Evolutionary conservation across 2,329 filamentous ascomycete genomes (phyloP), one percentile per base, ranked within the genome.

Genomic region (Claviceps monticola): DNA sequence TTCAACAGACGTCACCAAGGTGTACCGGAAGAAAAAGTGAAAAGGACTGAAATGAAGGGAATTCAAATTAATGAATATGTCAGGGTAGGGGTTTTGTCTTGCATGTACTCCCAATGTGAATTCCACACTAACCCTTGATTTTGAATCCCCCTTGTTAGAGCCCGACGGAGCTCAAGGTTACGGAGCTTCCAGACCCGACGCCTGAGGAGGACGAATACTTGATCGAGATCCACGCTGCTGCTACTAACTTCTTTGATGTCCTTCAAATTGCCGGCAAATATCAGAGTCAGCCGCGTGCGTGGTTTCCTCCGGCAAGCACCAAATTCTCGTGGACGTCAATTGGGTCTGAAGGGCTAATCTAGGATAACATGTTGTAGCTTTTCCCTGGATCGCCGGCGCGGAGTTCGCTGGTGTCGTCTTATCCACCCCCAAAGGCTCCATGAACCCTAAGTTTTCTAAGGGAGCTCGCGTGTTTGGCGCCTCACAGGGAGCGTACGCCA

Each of bases 191-290:
- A 17, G 86, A 89, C 51, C 90, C 88, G 1, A 70, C 71, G 1
- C 87, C 89, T 1, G 74, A 75, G 8, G 68, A 80, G 36, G 73
- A 86, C 62, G 81, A 95, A 70, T 97, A 96, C 66, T 75, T 94
- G 56, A 86, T 97, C 64, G 79, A 83, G 62, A 86, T 97, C 61
- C 86, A 88, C 68, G 88, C 91, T 46, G 79, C 86, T 0, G 91
- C 88, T 19, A 87, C 88, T 61, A 97, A 97, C 72, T 97, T 97
- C 78, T 97, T 96, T 73, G 91, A 97, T 66, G 85, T 95, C 53
- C 80, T 97, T 51, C 91, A 97, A 65, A 88, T 96, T 63, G 84
- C 88, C 63, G 91, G 91, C 52, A 95, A 94, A 78, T 97, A 97
- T 70, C 91, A 97, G 65, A 78, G 88, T 64, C 90, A 96, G 61